These are phyloP conservation scores for Penicillium occitanis DNA, from an alignment of 2,329 filamentous ascomycete genomes.

Conservation along the genomic window DNA sequence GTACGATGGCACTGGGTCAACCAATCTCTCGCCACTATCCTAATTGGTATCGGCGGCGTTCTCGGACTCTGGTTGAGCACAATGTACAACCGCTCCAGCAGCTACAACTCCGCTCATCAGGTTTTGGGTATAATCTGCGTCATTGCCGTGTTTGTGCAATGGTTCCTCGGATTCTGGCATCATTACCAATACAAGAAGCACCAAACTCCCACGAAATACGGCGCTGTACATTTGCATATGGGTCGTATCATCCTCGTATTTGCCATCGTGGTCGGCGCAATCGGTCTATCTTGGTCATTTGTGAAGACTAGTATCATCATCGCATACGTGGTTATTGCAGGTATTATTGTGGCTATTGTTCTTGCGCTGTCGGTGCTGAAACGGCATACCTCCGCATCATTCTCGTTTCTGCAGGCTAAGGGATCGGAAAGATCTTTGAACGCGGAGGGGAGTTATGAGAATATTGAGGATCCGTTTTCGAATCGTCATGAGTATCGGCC, in stretches of 20 bases:
- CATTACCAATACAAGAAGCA: conserved; percentile 35
- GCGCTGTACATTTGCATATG: conserved; percentile 30
- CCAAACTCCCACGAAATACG: conserved; percentile 21
- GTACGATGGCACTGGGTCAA: conserved; percentile 41
- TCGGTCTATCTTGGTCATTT: conserved; percentile 25
- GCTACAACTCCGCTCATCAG: conserved; percentile 49
- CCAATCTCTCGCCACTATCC: conserved; percentile 39
- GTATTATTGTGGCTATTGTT: conserved; percentile 6
- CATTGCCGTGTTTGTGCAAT: conserved; percentile 36
- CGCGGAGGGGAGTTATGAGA: not conserved
- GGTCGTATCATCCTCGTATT: conserved; percentile 30
- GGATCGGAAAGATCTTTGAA: not conserved
- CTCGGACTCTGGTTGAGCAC: conserved; percentile 45
- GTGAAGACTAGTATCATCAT: conserved; percentile 21
- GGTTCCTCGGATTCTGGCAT: conserved; percentile 41
- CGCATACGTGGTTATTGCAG: conserved; percentile 23
- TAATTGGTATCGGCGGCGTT: conserved; percentile 40
- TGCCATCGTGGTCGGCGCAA: conserved; percentile 26
- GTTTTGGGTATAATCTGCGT: conserved; percentile 47
- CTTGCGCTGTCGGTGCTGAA: conserved; percentile 12
- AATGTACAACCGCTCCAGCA: conserved; percentile 38
- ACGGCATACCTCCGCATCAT: not conserved
- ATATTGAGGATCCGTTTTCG: not conserved
- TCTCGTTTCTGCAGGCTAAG: not conserved
- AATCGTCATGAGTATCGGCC: conserved; percentile 5